Base-by-base conservation (phyloP, 1,284 basidiomycete species). In the Ceratobasidium sp. region DNA sequence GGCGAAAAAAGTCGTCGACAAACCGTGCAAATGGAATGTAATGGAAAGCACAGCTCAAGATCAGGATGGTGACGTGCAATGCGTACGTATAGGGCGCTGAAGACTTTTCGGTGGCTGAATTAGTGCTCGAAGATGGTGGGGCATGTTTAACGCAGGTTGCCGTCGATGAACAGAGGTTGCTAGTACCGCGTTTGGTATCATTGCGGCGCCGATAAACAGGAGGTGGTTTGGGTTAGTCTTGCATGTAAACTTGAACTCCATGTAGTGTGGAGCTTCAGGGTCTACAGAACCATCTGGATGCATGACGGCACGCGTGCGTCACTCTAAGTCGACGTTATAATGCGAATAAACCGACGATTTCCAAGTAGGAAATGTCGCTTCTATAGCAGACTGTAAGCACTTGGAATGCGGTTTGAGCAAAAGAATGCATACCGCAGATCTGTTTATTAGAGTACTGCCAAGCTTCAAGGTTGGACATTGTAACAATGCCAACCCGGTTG, bases 41-140 rank as follows among this genome's bases (percentile, higher is more conserved):
- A 28, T 42, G 61, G 20, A 45, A 64, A n/a, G 37, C 61, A n/a
- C 61, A 64, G 42, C 61, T 64, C 61, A 64, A 45, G 1, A 64
- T n/a, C 23, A 64, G 6, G 15, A 64, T 64, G 11, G 61, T 39
- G 4, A 64, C 37, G 8, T 64, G 35, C n/a, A 64, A 20, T 26
- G 61, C 61, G 17, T 64, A 45, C 4, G 61, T 26, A 20, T 56
- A 42, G 10, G 33, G 61, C 10, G 37, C 23, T 17, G 61, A 42
- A 31, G 54, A n/a, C 5, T 37, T 8, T 17, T 33, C 31, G 33
- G 61, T 35, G 23, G 37, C 23, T 8, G 37, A 35, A 11, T 26
- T 13, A 31, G 37, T 1, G 23, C 4, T 4, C 15, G 53, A 23
- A n/a, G n/a, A n/a, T 10, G 51, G 13, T 2, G 2, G n/a, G 6